Evolutionary conservation across 2,329 filamentous ascomycete species (phyloP).

Genomic region (Fusarium virguliforme): DNA sequence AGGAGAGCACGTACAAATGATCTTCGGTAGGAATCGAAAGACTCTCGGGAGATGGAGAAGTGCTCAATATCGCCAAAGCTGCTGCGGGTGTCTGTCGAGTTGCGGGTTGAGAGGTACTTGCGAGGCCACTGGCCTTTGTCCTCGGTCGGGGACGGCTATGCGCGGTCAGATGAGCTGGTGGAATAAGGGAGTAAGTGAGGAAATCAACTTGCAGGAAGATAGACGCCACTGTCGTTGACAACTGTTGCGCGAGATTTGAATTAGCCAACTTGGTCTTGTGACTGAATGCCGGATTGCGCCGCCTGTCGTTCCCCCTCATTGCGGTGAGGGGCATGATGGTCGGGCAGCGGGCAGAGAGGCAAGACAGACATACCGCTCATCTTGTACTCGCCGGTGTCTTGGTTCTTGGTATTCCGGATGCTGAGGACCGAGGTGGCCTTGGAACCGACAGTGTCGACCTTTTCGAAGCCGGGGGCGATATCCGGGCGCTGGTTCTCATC

Average conservation of each 20-base stretch:
- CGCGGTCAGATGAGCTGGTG: constrained; percentile 25
- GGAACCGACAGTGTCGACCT: constrained; percentile 74
- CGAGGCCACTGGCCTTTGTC: constrained; percentile 85
- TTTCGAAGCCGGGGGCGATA: constrained; percentile 69
- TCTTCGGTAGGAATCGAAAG: constrained; percentile 95
- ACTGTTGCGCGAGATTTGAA: constrained; percentile 68
- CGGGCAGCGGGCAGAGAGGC: constrained; percentile 29
- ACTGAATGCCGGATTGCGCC: constrained; percentile 39
- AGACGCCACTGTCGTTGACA: constrained; percentile 95
- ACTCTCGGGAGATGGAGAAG: constrained; percentile 96
- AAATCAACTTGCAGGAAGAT: constrained; percentile 80
- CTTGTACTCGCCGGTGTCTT: constrained; percentile 82
- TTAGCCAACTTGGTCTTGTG: constrained; percentile 52
- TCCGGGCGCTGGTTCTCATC: constrained; percentile 70
- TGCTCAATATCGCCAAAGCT: constrained; percentile 88
- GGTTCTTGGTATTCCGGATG: constrained; percentile 72
- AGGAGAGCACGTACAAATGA: constrained; percentile 81
- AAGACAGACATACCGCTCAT: constrained; percentile 76
- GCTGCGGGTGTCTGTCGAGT: constrained; percentile 70
- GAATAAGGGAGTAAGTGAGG: neutral
- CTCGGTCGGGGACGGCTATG: constrained; percentile 88
- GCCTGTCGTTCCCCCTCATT: constrained; percentile 30
- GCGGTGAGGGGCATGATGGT: constrained; percentile 20
- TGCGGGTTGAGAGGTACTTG: constrained; percentile 67
- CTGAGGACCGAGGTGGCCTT: constrained; percentile 75